These are phyloP conservation scores for Boletus nobilissimus DNA, from an alignment of 1,284 basidiomycete genomes.

Conservation along the genomic window DNA sequence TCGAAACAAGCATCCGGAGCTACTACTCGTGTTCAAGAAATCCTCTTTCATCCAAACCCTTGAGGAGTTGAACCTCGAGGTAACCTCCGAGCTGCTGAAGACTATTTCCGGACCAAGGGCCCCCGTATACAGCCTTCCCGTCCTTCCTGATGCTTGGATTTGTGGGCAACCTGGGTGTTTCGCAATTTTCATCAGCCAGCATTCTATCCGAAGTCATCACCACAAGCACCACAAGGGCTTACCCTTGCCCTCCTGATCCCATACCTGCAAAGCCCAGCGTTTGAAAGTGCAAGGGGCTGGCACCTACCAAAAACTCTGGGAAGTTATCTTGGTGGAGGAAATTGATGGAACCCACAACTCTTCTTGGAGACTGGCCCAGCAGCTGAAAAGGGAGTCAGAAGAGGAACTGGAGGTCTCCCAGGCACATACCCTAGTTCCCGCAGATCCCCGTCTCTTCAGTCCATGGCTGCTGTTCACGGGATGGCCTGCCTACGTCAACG, in stretches of 20 bases:
- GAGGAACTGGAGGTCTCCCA: not conserved
- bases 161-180: no score
- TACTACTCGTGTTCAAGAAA: not conserved
- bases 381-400: no score
- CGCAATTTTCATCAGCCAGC: no score
- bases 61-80: no score
- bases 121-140: not conserved
- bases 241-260: not conserved
- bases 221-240: fast-evolving
- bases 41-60: no score
- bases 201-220: slow-evolving; percentile 3
- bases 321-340: not conserved
- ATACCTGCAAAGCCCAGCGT: slow-evolving; percentile 7
- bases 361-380: no score
- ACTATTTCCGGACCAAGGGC: not conserved
- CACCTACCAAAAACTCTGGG: not conserved
- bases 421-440: no score
- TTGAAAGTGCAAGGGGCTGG: not conserved
- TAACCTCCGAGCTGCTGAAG: not conserved
- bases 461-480: slow-evolving; percentile 18
- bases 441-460: not conserved
- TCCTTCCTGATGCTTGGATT: no score
- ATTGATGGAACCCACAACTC: no score
- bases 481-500: slow-evolving; percentile 15
- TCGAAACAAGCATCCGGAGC: not conserved